Percentiles rank a stretch among this genome's conserved stretches.
These are phyloP conservation scores for Tolypocladium amazonense DNA, from an alignment of 2,329 filamentous ascomycete genomes.

Conservation along the genomic window DNA sequence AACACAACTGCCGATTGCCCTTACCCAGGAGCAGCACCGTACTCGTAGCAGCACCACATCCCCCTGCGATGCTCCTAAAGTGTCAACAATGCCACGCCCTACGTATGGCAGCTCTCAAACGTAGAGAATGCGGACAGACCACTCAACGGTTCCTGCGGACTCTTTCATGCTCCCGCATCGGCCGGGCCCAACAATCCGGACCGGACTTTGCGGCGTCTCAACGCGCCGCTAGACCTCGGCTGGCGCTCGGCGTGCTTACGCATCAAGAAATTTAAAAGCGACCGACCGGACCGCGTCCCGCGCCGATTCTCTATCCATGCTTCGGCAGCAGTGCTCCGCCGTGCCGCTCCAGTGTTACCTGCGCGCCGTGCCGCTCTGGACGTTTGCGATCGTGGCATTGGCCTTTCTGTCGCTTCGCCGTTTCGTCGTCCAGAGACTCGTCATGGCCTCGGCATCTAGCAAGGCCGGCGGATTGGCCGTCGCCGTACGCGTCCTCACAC, in stretches of 20 bases:
- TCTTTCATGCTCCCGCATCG: background rate
- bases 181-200: background rate
- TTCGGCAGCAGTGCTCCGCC: background rate
- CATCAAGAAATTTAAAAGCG: background rate
- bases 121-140: background rate
- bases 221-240: background rate
- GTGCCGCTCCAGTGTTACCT: background rate
- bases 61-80: too few species aligned
- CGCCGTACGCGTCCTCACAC: constrained; percentile 28
- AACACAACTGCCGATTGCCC: background rate
- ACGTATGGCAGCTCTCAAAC: background rate
- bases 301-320: background rate
- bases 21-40: background rate
- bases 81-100: background rate
- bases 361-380: background rate
- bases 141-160: background rate
- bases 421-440: background rate
- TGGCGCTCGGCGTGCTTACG: background rate
- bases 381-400: background rate
- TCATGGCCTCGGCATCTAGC: constrained; percentile 19
- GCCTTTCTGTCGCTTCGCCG: background rate
- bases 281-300: background rate
- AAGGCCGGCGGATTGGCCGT: constrained; percentile 22
- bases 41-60: background rate
- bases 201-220: background rate